Evolutionary conservation across 2,329 filamentous ascomycete genomes (phyloP).

Genomic region (Fusarium algeriense): DNA sequence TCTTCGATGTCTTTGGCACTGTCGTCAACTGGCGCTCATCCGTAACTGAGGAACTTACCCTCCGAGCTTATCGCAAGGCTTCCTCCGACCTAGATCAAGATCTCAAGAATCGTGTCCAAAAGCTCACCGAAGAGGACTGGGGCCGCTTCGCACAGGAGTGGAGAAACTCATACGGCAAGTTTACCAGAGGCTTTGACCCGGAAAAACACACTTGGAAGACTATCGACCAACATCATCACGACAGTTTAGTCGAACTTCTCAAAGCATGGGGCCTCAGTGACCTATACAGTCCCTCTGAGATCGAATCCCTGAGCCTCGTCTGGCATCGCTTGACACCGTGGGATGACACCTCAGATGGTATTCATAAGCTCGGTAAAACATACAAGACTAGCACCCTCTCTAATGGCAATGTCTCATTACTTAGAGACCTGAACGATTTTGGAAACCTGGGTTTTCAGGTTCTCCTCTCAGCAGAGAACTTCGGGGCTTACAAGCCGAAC

Average conservation of each 20-base stretch:
- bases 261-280: slow-evolving; percentile 65
- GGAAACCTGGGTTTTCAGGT: slow-evolving; percentile 71
- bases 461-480: slow-evolving; percentile 76
- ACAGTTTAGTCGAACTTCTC: slow-evolving; percentile 71
- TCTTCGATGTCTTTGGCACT: slow-evolving; percentile 85
- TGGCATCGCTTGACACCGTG: slow-evolving; percentile 82
- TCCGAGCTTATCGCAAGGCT: slow-evolving; percentile 61
- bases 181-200: slow-evolving; percentile 67
- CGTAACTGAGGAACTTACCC: slow-evolving; percentile 69
- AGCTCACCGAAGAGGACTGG: slow-evolving; percentile 71
- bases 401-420: slow-evolving; percentile 78
- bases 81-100: slow-evolving; percentile 62
- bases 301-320: slow-evolving; percentile 71
- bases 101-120: slow-evolving; percentile 61
- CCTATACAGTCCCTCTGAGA: slow-evolving; percentile 72
- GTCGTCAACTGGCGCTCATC: slow-evolving; percentile 82
- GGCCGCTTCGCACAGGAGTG: slow-evolving; percentile 76
- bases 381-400: slow-evolving; percentile 76
- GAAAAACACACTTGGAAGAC: slow-evolving; percentile 69
- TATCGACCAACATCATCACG: slow-evolving; percentile 78
- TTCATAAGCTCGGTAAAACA: slow-evolving; percentile 62
- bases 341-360: slow-evolving; percentile 70
- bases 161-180: slow-evolving; percentile 72
- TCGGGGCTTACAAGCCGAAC: slow-evolving; percentile 80
- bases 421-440: slow-evolving; percentile 72